phyloP scores from a whole-genome alignment of 306 rosid genomes.

The Lathyrus aphaca region DNA sequence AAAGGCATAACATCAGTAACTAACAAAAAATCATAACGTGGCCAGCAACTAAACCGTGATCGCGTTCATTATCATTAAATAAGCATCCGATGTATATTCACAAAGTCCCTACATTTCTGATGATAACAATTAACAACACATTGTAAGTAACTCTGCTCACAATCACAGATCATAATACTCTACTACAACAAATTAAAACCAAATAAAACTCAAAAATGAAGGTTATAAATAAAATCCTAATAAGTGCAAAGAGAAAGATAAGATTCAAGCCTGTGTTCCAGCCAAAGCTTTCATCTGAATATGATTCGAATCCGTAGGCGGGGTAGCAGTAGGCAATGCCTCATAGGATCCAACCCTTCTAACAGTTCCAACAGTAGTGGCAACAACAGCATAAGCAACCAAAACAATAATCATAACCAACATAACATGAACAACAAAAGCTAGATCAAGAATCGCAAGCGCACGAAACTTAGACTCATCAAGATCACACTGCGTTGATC shows the following conservation, averaged over 20 bases:
- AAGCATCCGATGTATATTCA: conserved; percentile 36
- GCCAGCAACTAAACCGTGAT: not conserved
- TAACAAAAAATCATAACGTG: not conserved
- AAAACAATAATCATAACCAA: conserved; percentile 61
- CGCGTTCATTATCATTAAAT: conserved; percentile 4
- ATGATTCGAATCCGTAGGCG: conserved; percentile 51
- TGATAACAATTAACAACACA: conserved; percentile 3
- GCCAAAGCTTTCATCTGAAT: conserved; percentile 92
- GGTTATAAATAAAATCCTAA: not conserved
- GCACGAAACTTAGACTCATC: conserved; percentile 83
- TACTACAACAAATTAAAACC: conserved; percentile 9
- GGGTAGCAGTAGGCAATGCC: conserved; percentile 55
- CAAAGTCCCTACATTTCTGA: conserved; percentile 29
- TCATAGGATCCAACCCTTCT: conserved; percentile 77
- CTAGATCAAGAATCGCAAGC: conserved; percentile 75
- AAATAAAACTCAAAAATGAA: not conserved
- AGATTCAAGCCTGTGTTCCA: conserved; percentile 86
- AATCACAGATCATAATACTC: conserved; percentile 19
- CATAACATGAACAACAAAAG: conserved; percentile 63
- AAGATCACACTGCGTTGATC: conserved; percentile 88
- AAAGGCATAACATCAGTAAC: not conserved
- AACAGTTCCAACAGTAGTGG: conserved; percentile 53
- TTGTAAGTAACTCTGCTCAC: conserved; percentile 25
- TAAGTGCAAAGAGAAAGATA: not conserved
- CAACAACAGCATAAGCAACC: conserved; percentile 51